Base-by-base conservation (phyloP, 208 protist genomes). In the Phytomonas francai region DNA sequence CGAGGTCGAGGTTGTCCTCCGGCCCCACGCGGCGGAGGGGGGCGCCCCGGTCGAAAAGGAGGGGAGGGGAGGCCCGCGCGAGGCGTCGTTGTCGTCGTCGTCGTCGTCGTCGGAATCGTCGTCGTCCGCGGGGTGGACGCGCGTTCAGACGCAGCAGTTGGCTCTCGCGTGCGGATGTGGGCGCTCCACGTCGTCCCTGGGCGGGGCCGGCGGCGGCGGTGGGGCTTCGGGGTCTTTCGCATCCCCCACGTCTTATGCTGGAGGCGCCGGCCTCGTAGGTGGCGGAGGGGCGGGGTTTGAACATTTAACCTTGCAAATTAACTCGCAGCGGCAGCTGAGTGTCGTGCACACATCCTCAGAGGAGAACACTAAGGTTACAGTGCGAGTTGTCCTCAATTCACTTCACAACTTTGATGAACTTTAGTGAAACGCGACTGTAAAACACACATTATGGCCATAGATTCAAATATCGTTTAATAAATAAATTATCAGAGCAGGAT, bases 261-360 rank as follows among this genome's bases (percentile, higher is more conserved):
- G 30, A 1, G 22, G 28, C 11, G 59, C 19, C 14, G 27, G 39
- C 63, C 3, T 32, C 2, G 68, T 12, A 2, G 57, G 66, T 16
- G 29, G 30, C 45, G 69, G 70, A n/a, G 67, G 54, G 25, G 67
- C 28, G 11, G 88, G 86, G 3, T 92, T 92, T 68, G 89, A 95
- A 67, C 76, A 84, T 5, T 62, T 95, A 54, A 79, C 84, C 30
- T 69, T 95, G 62, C 82, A 87, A 70, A 76, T 95, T 45, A 95
- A 95, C 61, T 76, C 73, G 11, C 73, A 71, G 59, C 60, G 74
- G 36, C 84, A 92, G 68, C 78, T 95, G 12, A 87, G 87, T 63
- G 84, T 95, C 16, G 61, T 90, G 27, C 85, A 92, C 79, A 81
- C 67, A 66, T 74, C 83, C 56, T 76, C 79, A 11, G 83, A 91